Base-by-base conservation (phyloP, 2,329 filamentous ascomycete species). In the Phoma sp. region DNA sequence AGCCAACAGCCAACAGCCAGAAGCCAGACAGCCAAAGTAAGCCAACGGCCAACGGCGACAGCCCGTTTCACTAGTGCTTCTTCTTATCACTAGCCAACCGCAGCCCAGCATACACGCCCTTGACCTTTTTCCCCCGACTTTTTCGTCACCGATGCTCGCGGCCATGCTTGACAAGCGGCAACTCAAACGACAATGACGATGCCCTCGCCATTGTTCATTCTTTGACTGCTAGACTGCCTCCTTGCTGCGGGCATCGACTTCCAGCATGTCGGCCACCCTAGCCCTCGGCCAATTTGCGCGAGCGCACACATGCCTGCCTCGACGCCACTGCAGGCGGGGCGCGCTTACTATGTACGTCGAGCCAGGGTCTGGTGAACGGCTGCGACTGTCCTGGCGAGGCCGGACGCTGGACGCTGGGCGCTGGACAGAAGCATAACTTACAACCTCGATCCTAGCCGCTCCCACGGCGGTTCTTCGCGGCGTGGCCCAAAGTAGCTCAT, bases 81-180 rank as follows among this genome's bases (percentile, higher is more conserved):
- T 19, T 29, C 48, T 69, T 72, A 70, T 71, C 69, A 64, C 58
- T 63, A 52, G 41, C 69, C 69, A 71, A 69, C 70, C 48, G 52
- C 47, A 25, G 3, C 24, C 17, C 17, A 17, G 25, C 35, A n/a
- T 2, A 53, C 44, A 6, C n/a, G n/a, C 29, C 21, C 43, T 39
- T 21, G 24, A 40, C 39, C 31, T 39, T 53, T 44, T 61, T 60
- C 58, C 59, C 61, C 55, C 38, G 33, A 17, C 17, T 17, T 22
- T 13, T 41, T 41, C 31, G 38, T 25, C 35, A 40, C 51, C 43
- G 56, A 51, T 38, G 56, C 55, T 58, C 43, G 44, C 60, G 47
- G 38, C 53, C 24, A 35, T 33, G 32, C 36, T 51, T 32, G 33
- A 35, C 35, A 31, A 55, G 40, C 31, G 27, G 29, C 40, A 36